Conservation (phyloP, 179 eudicot species). For the Spergularia azorica region DNA sequence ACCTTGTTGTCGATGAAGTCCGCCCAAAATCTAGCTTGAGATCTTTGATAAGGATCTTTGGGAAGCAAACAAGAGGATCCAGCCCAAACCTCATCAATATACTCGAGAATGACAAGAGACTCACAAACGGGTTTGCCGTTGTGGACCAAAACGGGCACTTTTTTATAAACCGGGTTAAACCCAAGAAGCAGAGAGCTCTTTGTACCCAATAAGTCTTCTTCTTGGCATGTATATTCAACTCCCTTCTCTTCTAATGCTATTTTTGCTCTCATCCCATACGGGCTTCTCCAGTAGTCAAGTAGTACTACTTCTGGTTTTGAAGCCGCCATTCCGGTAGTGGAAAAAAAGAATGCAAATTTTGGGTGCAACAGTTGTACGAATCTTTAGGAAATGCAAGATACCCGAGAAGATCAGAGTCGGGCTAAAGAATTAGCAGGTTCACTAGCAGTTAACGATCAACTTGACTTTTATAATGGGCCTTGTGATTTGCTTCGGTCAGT, state of each 20-base stretch:
- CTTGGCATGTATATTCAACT: slow-evolving; percentile 8
- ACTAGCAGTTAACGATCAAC: too few relatives aligned
- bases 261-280: slow-evolving; percentile 23
- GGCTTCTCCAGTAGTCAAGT: slow-evolving; percentile 26
- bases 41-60: slow-evolving; percentile 20
- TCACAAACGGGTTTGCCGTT: slow-evolving; percentile 14
- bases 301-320: slow-evolving; percentile 6
- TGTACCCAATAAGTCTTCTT: slow-evolving; percentile 13
- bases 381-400: too few relatives aligned
- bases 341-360: too few relatives aligned
- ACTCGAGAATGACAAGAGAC: slow-evolving; percentile 21
- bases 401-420: too few relatives aligned
- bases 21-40: slow-evolving; percentile 27
- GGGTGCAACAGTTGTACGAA: too few relatives aligned
- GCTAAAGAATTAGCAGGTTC: too few relatives aligned
- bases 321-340: neutral
- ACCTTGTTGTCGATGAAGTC: slow-evolving; percentile 52
- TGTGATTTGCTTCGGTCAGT: too few relatives aligned
- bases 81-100: slow-evolving; percentile 33
- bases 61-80: slow-evolving; percentile 6
- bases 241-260: slow-evolving; percentile 27
- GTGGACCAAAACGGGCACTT: slow-evolving; percentile 26
- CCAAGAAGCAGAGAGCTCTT: slow-evolving; percentile 24
- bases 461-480: too few relatives aligned
- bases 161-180: slow-evolving; percentile 26